Conservation (phyloP, 805 yeast genomes). For the Teunomyces atbi region DNA sequence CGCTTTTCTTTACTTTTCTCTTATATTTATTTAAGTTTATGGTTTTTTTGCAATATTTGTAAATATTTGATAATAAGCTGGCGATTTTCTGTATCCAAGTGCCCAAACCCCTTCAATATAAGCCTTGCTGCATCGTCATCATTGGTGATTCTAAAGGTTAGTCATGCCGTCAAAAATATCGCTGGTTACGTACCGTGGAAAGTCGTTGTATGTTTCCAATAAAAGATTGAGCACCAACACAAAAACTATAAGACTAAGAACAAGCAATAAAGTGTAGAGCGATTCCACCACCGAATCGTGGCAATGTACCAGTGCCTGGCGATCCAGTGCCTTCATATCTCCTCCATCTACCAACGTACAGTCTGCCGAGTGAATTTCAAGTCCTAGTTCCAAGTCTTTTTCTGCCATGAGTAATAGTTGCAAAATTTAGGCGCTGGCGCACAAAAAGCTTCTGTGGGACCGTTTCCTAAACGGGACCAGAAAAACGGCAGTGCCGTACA, state of each 20-base stretch:
- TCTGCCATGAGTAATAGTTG: neutral
- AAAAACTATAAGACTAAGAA: neutral
- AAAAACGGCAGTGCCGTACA: neutral
- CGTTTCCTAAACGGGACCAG: neutral
- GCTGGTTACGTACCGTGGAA: neutral
- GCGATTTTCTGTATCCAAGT: neutral
- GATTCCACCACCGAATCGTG: neutral
- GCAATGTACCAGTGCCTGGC: no score
- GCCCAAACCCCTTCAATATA: neutral
- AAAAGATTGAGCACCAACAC: neutral
- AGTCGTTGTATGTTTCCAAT: neutral
- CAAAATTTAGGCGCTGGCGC: constrained; percentile 1
- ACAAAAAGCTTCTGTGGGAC: no score
- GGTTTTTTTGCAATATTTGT: neutral
- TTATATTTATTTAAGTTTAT: neutral
- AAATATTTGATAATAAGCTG: neutral
- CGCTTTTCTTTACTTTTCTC: neutral
- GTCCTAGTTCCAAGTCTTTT: constrained; percentile 1
- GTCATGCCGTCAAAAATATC: neutral
- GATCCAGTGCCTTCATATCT: no score
- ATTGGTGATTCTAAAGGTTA: neutral
- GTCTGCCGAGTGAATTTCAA: neutral
- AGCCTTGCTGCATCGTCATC: neutral
- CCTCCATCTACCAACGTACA: neutral
- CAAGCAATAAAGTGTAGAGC: neutral